Evolutionary conservation across 129 eudicot genomes (phyloP).

Genomic region (Helianthus annuus): HanXRQr2.0-SUNRISE NC_035438.2:11528517-11529016

Average conservation of each 20-base stretch:
- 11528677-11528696: neutral
- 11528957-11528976: neutral
- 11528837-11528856: neutral
- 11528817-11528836: neutral
- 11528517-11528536: slow-evolving; percentile 77
- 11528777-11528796: neutral
- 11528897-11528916: neutral
- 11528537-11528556: slow-evolving; percentile 74
- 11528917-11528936: neutral
- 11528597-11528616: slow-evolving; percentile 16
- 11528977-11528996: neutral
- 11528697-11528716: neutral
- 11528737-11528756: neutral
- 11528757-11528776: neutral
- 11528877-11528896: neutral
- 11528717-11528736: neutral
- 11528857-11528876: neutral
- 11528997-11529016: neutral
- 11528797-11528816: neutral
- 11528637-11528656: slow-evolving; percentile 15
- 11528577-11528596: slow-evolving; percentile 14
- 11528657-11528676: neutral
- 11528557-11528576: slow-evolving; percentile 20
- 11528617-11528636: slow-evolving; percentile 24
- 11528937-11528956: neutral